Percentiles rank a stretch among this genome's conserved stretches.
Evolutionary conservation across 1,284 basidiomycete genomes (phyloP).

Genomic region (Ustilago shanxiensis): DNA sequence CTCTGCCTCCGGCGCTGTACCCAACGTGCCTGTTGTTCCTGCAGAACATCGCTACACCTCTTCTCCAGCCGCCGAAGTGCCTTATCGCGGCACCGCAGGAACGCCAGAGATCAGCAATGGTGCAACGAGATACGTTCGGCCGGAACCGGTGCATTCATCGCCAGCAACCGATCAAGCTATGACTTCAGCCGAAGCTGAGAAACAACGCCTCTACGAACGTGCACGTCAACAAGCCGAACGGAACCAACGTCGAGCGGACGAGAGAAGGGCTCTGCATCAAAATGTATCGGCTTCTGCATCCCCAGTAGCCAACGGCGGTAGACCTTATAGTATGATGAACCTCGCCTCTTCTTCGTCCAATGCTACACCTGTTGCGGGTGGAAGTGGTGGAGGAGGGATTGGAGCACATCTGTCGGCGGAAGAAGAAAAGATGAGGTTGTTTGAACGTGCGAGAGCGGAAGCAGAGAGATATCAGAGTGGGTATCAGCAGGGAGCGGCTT

Average conservation of each 20-base stretch:
- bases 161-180: constrained; percentile 5
- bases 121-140: constrained; percentile 32
- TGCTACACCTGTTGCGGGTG: constrained; percentile 1
- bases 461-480: constrained; percentile 58
- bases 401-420: constrained; percentile 34
- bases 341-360: constrained; percentile 13
- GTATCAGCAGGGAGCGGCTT: constrained; percentile 40
- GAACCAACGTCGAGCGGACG: constrained; percentile 58
- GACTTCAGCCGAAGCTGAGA: constrained; percentile 60
- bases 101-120: constrained; percentile 23
- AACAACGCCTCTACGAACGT: constrained; percentile 62
- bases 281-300: constrained; percentile 8
- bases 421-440: constrained; percentile 60
- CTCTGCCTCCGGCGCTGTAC: constrained; percentile 11
- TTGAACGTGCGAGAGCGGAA: constrained; percentile 58
- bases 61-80: constrained; percentile 16
- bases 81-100: constrained; percentile 17
- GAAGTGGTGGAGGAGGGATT: neutral
- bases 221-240: constrained; percentile 64
- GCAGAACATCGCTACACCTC: constrained; percentile 17
- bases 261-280: constrained; percentile 43
- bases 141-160: constrained; percentile 30
- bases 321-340: constrained; percentile 45
- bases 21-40: neutral
- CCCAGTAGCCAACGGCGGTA: constrained; percentile 19